These are phyloP conservation scores for Pachyrhizus erosus DNA, from an alignment of 306 rosid species.

Conservation along the genomic window DNA sequence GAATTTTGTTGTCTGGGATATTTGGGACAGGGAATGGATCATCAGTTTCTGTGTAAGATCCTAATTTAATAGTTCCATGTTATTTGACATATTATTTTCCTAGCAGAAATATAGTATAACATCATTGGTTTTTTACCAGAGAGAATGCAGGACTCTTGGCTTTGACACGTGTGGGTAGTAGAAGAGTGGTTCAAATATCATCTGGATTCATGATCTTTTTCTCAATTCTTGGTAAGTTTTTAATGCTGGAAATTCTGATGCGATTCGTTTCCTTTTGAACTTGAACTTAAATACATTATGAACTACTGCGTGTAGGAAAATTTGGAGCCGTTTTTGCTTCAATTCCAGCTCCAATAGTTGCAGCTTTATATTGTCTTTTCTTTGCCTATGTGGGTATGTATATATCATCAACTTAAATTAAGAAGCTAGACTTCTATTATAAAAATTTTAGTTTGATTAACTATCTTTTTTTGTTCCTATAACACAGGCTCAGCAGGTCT, in stretches of 20 bases:
- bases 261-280: constrained; percentile 18
- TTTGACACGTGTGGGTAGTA: constrained; percentile 93
- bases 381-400: constrained; percentile 94
- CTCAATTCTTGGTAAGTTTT: constrained; percentile 77
- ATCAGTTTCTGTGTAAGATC: constrained; percentile 87
- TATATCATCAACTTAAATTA: constrained; percentile 28
- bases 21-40: constrained; percentile 96
- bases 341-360: constrained; percentile 88
- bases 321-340: constrained; percentile 98
- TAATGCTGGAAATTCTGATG: neutral
- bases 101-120: neutral
- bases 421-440: neutral
- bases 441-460: neutral
- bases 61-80: constrained; percentile 31
- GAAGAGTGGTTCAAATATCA: constrained; percentile 96
- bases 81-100: constrained; percentile 20
- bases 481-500: constrained; percentile 91
- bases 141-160: constrained; percentile 97
- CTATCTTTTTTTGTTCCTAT: constrained; percentile 3
- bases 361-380: constrained; percentile 91
- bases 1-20: constrained; percentile 83
- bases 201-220: constrained; percentile 97
- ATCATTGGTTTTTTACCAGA: constrained; percentile 46
- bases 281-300: neutral
- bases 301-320: constrained; percentile 63